A percentile compares a stretch with the other conserved stretches of the same genome.
phyloP scores from a whole-genome alignment of 1,284 basidiomycete genomes.

The Rhodotorula sp. region DNA sequence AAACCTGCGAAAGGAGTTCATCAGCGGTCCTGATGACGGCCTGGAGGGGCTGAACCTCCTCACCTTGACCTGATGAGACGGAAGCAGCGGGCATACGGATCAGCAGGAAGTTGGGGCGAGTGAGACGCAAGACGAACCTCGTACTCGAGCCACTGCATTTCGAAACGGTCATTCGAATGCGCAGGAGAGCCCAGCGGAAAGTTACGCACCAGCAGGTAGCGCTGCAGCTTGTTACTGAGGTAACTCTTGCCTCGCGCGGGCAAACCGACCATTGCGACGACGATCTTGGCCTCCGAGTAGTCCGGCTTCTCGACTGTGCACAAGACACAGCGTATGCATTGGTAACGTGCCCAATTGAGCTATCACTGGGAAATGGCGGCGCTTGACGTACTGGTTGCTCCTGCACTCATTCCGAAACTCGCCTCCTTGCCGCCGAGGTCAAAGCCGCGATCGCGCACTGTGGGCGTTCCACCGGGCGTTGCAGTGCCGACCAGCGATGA shows the following conservation, averaged over 20 bases:
- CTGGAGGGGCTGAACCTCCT: background rate
- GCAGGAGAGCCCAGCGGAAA: background rate
- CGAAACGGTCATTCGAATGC: background rate
- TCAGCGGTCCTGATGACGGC: background rate
- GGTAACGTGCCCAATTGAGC: too few species aligned
- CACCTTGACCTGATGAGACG: constrained; percentile 32
- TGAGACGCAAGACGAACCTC: constrained; percentile 66
- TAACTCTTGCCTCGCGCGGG: constrained; percentile 82
- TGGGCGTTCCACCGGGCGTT: constrained; percentile 18
- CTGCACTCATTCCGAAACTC: constrained; percentile 38
- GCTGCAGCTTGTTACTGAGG: constrained; percentile 76
- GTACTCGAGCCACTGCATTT: constrained; percentile 89
- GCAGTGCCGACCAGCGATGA: constrained; percentile 14
- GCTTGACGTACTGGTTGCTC: constrained; percentile 27
- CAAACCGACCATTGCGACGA: constrained; percentile 91
- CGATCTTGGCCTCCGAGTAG: constrained; percentile 97
- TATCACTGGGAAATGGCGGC: background rate
- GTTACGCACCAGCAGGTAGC: constrained; percentile 65
- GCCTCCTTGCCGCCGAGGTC: constrained; percentile 25
- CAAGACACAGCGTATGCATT: too few species aligned
- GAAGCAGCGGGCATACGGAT: background rate
- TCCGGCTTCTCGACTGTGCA: constrained; percentile 84
- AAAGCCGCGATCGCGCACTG: constrained; percentile 7
- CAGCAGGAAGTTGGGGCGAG: background rate
- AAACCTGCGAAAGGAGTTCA: constrained; percentile 61